A percentile compares a stretch with the other conserved stretches of the same genome.
These are phyloP conservation scores for Tephrocybe sp. DNA, from an alignment of 768 basidiomycete species.

Conservation along the genomic window DNA sequence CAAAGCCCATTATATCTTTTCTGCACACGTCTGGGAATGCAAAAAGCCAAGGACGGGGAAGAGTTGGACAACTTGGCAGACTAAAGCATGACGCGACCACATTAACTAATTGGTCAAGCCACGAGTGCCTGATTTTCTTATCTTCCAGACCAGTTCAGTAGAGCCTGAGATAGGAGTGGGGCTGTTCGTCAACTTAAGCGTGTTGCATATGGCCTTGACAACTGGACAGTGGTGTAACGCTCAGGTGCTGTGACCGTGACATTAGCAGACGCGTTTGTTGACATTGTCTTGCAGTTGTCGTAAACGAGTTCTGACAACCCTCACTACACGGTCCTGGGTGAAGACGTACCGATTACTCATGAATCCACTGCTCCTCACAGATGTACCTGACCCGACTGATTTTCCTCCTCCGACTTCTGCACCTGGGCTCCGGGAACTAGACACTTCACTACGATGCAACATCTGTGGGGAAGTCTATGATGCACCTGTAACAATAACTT, in stretches of 20 bases:
- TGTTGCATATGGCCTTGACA: too few species aligned
- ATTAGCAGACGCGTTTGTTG: conserved; percentile 7
- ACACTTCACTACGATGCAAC: conserved; percentile 65
- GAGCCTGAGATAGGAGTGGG: too few species aligned
- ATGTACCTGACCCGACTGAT: conserved; percentile 67
- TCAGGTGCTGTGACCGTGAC: conserved; percentile 2
- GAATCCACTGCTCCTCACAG: conserved; percentile 24
- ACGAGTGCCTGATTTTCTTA: too few species aligned
- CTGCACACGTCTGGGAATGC: too few species aligned
- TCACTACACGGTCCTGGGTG: not conserved
- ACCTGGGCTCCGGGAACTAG: conserved; percentile 60
- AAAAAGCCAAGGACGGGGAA: too few species aligned
- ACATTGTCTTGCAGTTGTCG: not conserved
- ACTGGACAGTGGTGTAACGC: not conserved
- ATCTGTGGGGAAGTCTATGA: conserved; percentile 77
- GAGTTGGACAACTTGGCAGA: too few species aligned
- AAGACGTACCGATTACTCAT: conserved; percentile 5
- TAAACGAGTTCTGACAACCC: not conserved
- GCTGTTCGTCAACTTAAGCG: too few species aligned
- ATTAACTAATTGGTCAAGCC: too few species aligned
- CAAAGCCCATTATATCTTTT: too few species aligned
- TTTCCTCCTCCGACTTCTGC: conserved; percentile 49
- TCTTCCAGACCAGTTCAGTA: too few species aligned
- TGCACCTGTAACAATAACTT: conserved; percentile 70
- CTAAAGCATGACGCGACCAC: too few species aligned